Base-by-base conservation (phyloP, 2,329 filamentous ascomycete genomes). In the Hymenoscyphus fructigenus region DNA sequence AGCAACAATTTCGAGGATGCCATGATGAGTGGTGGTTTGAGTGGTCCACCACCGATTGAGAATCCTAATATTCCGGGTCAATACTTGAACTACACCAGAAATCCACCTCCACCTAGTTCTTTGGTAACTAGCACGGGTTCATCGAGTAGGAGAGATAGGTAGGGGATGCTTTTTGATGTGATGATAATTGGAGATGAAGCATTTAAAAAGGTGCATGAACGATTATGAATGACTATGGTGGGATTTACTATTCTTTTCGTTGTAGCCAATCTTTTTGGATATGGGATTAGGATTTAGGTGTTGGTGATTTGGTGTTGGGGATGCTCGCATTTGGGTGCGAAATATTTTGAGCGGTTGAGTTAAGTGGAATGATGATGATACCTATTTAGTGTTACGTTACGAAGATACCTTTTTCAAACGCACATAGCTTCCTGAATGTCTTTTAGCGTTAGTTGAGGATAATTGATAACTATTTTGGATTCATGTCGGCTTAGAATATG, bases 11-110 rank as follows among this genome's bases (percentile, higher is more conserved):
- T 71, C 61, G 67, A 70, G 20, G 71, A 73, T 7, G 63, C 68
- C 3, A 29, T 71, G 53, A 74, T 75, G 73, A 75, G 72, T 56
- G 74, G 73, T 32, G 74, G 70, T 9, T 56, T 74, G n/a, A 68
- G 68, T 14, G 58, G 55, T 14, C 61, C 60, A 1, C 63, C 61
- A 53, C 55, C 69, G 50, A 64, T 64, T 53, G 68, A 69, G 55
- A 62, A 64, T 41, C 66, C 66, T 5, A 55, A 65, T 12, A 57
- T 50, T 5, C 69, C 65, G 2, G 68, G 69, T 0, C 65, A 66
- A 5, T 72, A 70, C 55, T 59, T 59, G 28, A 67, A 65, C n/a
- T 72, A 72, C 58, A 62, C 63, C 20, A 66, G 69, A 53, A 70
- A 68, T 47, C 66, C 67, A 5, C 67, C 66, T 3, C 38, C 58